Evolutionary conservation across 495 filamentous ascomycete genomes (phyloP).

Genomic region (Rusavskia elegans): DNA sequence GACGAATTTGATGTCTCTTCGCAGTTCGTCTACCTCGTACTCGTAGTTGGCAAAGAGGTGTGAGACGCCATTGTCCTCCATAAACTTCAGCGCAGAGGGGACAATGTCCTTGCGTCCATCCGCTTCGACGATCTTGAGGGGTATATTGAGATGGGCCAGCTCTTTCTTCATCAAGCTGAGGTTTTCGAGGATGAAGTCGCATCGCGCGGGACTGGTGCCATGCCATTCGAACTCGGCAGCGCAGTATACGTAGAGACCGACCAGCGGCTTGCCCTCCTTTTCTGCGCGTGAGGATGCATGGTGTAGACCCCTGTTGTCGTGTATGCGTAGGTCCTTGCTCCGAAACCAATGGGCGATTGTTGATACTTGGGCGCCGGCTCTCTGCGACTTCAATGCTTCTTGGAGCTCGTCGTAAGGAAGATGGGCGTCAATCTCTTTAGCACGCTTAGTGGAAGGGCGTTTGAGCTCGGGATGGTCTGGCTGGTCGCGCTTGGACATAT

Average conservation of each 20-base stretch:
- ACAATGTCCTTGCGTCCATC: constrained; percentile 20
- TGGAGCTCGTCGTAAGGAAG: constrained; percentile 16
- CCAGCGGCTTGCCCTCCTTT: constrained; percentile 16
- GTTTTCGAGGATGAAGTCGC: constrained; percentile 26
- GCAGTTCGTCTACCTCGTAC: constrained; percentile 65
- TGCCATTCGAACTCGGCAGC: constrained; percentile 25
- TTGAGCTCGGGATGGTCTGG: constrained; percentile 18
- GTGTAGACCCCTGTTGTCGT: constrained; percentile 26
- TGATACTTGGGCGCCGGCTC: constrained; percentile 9
- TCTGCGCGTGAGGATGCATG: constrained; percentile 19
- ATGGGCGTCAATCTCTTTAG: constrained; percentile 24
- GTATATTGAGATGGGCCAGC: constrained; percentile 23
- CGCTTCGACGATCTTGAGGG: constrained; percentile 19
- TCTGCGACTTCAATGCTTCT: constrained; percentile 14
- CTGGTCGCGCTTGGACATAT: constrained; percentile 13
- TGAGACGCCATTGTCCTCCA: constrained; percentile 19
- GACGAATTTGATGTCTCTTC: constrained; percentile 26
- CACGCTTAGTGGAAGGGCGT: constrained; percentile 26
- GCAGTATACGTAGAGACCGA: constrained; percentile 22
- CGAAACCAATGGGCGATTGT: constrained; percentile 27
- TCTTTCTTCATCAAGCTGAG: constrained; percentile 23
- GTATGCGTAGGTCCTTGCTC: constrained; percentile 23
- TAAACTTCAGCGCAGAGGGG: constrained; percentile 19
- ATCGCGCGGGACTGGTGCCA: constrained; percentile 23
- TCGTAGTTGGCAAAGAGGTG: constrained; percentile 59